phyloP scores from a whole-genome alignment of 164 flowering plant species.

The Chimonanthus salicifolius region DNA sequence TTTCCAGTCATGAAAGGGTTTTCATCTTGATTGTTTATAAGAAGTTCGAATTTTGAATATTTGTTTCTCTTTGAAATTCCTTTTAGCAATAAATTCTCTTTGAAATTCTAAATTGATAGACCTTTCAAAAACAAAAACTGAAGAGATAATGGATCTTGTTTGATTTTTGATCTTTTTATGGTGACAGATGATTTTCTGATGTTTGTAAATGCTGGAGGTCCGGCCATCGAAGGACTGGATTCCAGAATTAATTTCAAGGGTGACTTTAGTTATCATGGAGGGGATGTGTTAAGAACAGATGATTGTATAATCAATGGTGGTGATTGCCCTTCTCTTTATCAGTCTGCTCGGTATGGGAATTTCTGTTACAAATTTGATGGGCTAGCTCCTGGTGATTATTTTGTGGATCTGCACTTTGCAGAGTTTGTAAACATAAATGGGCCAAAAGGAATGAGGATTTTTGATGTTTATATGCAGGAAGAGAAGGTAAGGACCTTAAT shows the following conservation, averaged over 20 bases:
- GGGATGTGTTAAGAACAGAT: slow-evolving; percentile 56
- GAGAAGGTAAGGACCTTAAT: slow-evolving; percentile 56
- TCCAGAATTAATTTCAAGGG: slow-evolving; percentile 18
- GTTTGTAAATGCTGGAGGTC: slow-evolving; percentile 72
- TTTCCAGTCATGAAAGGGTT: background rate
- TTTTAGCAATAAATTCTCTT: background rate
- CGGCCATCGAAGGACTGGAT: slow-evolving; percentile 21
- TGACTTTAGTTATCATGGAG: slow-evolving; percentile 56
- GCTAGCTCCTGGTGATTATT: slow-evolving; percentile 60
- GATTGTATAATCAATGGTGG: slow-evolving; percentile 49
- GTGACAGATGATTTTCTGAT: slow-evolving; percentile 43
- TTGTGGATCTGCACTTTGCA: slow-evolving; percentile 76
- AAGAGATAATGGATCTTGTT: background rate
- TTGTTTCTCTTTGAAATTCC: background rate
- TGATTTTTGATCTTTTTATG: slow-evolving; percentile 5
- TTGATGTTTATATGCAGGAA: slow-evolving; percentile 68
- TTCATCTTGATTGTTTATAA: background rate
- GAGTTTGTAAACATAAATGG: slow-evolving; percentile 71
- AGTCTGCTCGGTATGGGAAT: slow-evolving; percentile 62
- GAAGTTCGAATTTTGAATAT: background rate
- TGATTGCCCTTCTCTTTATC: slow-evolving; percentile 51
- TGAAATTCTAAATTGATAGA: background rate
- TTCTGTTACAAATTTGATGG: slow-evolving; percentile 46
- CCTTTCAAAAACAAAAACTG: background rate
- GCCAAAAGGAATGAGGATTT: slow-evolving; percentile 80